Conservation (phyloP, 2,329 filamentous ascomycete genomes). For the Stachybotrys elegans region DNA sequence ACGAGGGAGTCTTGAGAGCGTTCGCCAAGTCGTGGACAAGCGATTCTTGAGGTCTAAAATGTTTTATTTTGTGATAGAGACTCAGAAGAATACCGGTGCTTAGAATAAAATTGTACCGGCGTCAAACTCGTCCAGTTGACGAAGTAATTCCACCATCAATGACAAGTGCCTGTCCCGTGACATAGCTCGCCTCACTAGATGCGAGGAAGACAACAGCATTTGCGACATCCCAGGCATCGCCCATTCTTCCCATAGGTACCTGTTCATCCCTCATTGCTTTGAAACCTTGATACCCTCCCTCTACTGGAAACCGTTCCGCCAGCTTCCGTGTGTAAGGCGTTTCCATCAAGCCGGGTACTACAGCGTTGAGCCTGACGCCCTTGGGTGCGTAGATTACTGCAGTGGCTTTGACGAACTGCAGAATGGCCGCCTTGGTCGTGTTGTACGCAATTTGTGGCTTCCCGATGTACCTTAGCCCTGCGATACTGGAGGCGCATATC, state of each 20-base stretch:
- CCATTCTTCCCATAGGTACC: slow-evolving; percentile 55
- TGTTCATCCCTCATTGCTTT: slow-evolving; percentile 46
- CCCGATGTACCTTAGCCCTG: slow-evolving; percentile 44
- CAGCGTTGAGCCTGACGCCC: slow-evolving; percentile 45
- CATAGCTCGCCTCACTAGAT: slow-evolving; percentile 53
- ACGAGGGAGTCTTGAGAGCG: slow-evolving; percentile 18
- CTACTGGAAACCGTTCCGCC: slow-evolving; percentile 37
- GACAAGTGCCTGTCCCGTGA: slow-evolving; percentile 52
- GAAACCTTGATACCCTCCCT: slow-evolving; percentile 43
- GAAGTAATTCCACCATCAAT: slow-evolving; percentile 40
- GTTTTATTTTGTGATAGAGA: neutral
- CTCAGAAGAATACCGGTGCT: neutral
- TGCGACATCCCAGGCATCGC: slow-evolving; percentile 55
- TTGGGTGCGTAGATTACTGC: slow-evolving; percentile 44
- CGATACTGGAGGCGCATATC: slow-evolving; percentile 45
- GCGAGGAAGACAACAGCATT: slow-evolving; percentile 52
- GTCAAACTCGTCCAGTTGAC: slow-evolving; percentile 26
- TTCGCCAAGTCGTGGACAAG: neutral
- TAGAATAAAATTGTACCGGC: neutral
- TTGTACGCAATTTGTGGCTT: slow-evolving; percentile 50
- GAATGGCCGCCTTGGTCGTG: slow-evolving; percentile 43
- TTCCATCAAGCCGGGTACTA: slow-evolving; percentile 52
- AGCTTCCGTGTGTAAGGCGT: slow-evolving; percentile 45
- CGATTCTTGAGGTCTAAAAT: too few species aligned
- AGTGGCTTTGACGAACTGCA: slow-evolving; percentile 45